Conservation (phyloP, 1,139 yeast genomes). For the Lodderomyces theae region DNA sequence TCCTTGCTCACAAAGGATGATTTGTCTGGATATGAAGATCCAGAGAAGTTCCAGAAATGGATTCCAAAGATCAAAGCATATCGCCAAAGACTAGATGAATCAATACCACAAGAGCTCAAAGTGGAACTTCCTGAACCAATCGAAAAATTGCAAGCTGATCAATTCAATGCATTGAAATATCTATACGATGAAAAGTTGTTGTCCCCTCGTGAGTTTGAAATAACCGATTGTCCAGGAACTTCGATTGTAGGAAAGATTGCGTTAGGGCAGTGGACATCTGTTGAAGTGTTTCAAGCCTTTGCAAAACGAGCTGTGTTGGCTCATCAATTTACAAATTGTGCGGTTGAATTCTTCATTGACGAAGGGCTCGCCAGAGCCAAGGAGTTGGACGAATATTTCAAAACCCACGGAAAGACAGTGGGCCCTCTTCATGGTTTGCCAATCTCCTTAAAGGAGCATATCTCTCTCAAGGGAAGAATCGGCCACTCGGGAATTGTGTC, state of each 20-base stretch:
- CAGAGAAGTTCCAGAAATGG: constrained; percentile 33
- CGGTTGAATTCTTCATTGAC: constrained; percentile 34
- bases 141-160: constrained; percentile 34
- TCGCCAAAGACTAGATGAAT: constrained; percentile 37
- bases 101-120: constrained; percentile 40
- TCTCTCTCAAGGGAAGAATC: constrained; percentile 52
- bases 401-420: constrained; percentile 20
- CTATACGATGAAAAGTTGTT: constrained; percentile 42
- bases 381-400: constrained; percentile 28
- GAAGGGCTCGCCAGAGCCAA: constrained; percentile 29
- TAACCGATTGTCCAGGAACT: constrained; percentile 45
- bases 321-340: constrained; percentile 43
- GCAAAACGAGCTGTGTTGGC: constrained; percentile 49
- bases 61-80: constrained; percentile 52
- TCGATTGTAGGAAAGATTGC: constrained; percentile 37
- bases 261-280: constrained; percentile 33
- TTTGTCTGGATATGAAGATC: constrained; percentile 30
- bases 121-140: constrained; percentile 42
- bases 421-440: constrained; percentile 43
- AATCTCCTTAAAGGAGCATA: constrained; percentile 50
- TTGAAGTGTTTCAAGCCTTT: constrained; percentile 48
- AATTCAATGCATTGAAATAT: constrained; percentile 46
- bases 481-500: constrained; percentile 66
- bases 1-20: constrained; percentile 18
- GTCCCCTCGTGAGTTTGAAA: constrained; percentile 40